These are phyloP conservation scores for Exophiala sp. DNA, from an alignment of 2,329 filamentous ascomycete species.

Conservation along the genomic window DNA sequence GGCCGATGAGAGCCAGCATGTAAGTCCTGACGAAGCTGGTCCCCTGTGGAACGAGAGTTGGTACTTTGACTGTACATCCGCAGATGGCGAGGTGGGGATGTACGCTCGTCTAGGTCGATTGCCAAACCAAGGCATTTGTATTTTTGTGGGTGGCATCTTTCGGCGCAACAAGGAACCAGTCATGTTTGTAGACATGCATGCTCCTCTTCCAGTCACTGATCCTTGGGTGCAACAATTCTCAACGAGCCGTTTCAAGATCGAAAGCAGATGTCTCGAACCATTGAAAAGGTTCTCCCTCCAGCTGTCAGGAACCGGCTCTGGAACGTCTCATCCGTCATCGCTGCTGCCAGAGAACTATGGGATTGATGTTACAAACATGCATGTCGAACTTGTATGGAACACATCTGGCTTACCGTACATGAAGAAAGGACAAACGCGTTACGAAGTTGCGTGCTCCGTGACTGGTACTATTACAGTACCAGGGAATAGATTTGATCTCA, in stretches of 20 bases:
- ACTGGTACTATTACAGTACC: background rate
- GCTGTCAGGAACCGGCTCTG: background rate
- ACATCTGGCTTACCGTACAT: background rate
- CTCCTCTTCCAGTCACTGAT: background rate
- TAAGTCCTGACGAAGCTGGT: background rate
- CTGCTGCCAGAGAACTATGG: background rate
- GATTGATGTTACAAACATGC: background rate
- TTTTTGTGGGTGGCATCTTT: background rate
- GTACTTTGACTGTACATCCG: background rate
- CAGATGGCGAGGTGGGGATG: background rate
- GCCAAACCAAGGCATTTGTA: background rate
- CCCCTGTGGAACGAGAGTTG: conserved; percentile 2
- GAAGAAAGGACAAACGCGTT: background rate
- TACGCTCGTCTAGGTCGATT: background rate
- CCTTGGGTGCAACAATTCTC: background rate
- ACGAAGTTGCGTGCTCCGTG: conserved; percentile 3
- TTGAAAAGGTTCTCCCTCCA: background rate
- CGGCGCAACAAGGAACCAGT: background rate
- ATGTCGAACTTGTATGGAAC: too few species aligned
- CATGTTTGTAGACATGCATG: background rate
- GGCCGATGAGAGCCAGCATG: background rate
- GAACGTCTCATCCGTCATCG: background rate
- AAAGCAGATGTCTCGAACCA: background rate
- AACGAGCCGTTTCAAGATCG: background rate
- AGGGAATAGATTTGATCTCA: background rate